These are phyloP conservation scores for Tetrahymena thermophila DNA, from an alignment of 73 alveolate genomes.

Conservation along the genomic window DNA sequence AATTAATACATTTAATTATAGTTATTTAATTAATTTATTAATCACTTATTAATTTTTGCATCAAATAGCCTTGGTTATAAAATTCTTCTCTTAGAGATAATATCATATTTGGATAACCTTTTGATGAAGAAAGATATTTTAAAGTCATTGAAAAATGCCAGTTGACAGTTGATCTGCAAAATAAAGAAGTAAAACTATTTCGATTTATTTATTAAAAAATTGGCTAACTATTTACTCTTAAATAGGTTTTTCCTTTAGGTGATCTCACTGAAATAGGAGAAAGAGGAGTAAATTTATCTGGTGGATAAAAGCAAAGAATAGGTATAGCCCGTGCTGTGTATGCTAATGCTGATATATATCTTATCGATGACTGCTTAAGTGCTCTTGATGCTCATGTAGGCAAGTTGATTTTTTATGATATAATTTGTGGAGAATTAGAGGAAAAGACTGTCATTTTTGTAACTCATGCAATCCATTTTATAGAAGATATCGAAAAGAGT, in stretches of 20 bases:
- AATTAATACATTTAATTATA: too few relatives aligned
- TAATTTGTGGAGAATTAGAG: neutral
- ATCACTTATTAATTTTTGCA: slow-evolving; percentile 60
- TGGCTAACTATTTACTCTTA: neutral
- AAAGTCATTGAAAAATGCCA: slow-evolving; percentile 64
- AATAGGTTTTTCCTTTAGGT: neutral
- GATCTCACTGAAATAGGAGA: slow-evolving; percentile 34
- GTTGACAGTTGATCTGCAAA: slow-evolving; percentile 73
- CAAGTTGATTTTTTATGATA: slow-evolving; percentile 14
- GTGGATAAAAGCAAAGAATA: slow-evolving; percentile 42
- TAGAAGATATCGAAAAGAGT: neutral
- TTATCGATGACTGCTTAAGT: slow-evolving; percentile 47
- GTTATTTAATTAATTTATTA: neutral
- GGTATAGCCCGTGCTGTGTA: slow-evolving; percentile 52
- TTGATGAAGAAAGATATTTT: slow-evolving; percentile 66
- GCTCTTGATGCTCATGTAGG: slow-evolving; percentile 56
- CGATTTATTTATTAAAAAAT: neutral
- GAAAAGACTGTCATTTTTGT: slow-evolving; percentile 4
- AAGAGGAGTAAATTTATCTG: slow-evolving; percentile 33
- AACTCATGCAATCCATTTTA: slow-evolving; percentile 19
- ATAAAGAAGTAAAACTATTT: neutral
- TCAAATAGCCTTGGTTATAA: slow-evolving; percentile 84
- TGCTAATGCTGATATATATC: slow-evolving; percentile 32
- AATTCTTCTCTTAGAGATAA: slow-evolving; percentile 82
- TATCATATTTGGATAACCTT: slow-evolving; percentile 69